Evolutionary conservation across 306 rosid genomes (phyloP).

Genomic region (Morella rubra): DNA sequence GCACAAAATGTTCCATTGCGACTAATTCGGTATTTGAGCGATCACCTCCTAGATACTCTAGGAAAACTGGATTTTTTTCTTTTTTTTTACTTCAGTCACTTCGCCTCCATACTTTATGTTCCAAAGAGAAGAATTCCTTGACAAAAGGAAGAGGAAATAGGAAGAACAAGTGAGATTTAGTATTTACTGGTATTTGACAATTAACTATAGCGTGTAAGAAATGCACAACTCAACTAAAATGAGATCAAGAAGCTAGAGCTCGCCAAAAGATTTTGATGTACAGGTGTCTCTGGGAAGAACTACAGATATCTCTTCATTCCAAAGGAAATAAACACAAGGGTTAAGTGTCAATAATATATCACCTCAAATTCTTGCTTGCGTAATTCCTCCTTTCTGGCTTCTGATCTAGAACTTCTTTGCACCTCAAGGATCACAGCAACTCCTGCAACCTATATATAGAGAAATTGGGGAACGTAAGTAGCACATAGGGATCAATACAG

Average conservation of each 20-base stretch:
- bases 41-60: not conserved
- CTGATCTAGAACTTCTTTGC: conserved; percentile 89
- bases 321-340: conserved; percentile 3
- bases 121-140: not conserved
- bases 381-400: conserved; percentile 85
- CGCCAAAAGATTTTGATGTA: not conserved
- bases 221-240: not conserved
- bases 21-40: not conserved
- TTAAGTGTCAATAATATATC: conserved; percentile 18
- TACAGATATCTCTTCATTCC: not conserved
- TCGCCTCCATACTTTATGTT: not conserved
- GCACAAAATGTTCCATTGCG: not conserved
- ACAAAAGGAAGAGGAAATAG: not conserved
- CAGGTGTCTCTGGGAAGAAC: not conserved
- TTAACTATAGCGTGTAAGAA: not conserved
- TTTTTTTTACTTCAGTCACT: not conserved
- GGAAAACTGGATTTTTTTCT: not conserved
- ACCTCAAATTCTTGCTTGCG: conserved; percentile 84
- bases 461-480: conserved; percentile 20
- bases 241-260: not conserved
- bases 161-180: not conserved
- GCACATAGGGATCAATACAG: conserved; percentile 17
- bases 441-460: conserved; percentile 68
- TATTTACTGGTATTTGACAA: not conserved
- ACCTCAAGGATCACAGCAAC: conserved; percentile 75